phyloP scores from a whole-genome alignment of 306 rosid genomes.

The Sesbania bispinosa region DNA sequence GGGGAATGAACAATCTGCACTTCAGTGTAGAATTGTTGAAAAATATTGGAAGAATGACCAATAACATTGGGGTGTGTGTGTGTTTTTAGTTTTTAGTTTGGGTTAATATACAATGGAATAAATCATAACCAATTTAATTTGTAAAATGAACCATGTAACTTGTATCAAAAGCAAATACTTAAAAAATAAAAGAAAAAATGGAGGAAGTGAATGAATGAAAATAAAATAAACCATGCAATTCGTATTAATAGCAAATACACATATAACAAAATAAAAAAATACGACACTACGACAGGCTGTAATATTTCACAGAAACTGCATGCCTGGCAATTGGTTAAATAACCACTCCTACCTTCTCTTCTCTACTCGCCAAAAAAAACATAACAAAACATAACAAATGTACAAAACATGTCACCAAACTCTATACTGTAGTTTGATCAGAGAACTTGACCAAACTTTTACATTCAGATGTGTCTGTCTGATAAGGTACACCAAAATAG shows the following conservation, averaged over 20 bases:
- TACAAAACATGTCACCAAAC: slow-evolving; percentile 15
- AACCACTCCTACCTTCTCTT: not conserved
- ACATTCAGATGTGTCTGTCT: not conserved
- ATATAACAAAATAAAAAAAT: not conserved
- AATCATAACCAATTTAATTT: no score
- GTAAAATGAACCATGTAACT: not conserved
- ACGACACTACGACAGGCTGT: not conserved
- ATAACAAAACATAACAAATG: not conserved
- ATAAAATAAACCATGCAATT: slow-evolving; percentile 9
- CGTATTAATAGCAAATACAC: not conserved
- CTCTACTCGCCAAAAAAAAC: not conserved
- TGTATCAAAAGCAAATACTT: not conserved
- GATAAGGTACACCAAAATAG: not conserved
- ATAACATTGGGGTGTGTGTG: no score
- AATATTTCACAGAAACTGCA: slow-evolving; percentile 1
- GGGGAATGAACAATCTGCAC: no score
- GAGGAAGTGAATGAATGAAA: not conserved
- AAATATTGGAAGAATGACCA: no score
- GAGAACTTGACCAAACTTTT: slow-evolving; percentile 12
- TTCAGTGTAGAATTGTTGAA: no score
- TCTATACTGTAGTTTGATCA: slow-evolving; percentile 13
- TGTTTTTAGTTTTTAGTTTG: no score
- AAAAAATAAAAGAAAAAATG: not conserved
- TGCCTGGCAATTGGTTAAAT: slow-evolving; percentile 6
- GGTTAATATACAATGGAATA: no score